Evolutionary conservation across 306 rosid species (phyloP), one percentile per base, ranked within the genome.

Genomic region (Macrotyloma uniflorum): DNA sequence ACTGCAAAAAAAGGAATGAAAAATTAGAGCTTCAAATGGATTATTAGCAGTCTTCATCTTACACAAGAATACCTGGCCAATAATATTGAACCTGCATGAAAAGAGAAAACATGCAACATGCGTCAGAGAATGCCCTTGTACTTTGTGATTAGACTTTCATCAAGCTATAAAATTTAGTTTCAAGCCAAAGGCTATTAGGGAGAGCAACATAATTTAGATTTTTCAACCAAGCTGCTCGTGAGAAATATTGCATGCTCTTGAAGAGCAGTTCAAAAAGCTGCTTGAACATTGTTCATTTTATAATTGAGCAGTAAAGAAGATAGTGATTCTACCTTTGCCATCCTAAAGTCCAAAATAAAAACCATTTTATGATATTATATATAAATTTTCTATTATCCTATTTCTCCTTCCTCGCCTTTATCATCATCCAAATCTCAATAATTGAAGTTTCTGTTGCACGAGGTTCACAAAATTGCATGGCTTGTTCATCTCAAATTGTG

Each of bases 61-160:
- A 69, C 63, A 40, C 26, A 79, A 57, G 78, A 76, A 55, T 90
- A 94, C 98, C 98, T 92, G 98, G 35, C 98, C 98, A 82, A 94
- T 92, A 76, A 94, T 92, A 88, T 92, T 92, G 91, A 94, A 94
- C 97, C 98, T 94, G 90, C 87, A 80, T 81, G 58, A 75, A 70
- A 55, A 49, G 38, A 70, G 64, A 87, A n/a, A 84, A 67, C 16
- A 79, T 79, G 8, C 53, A 77, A 75, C 54, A 49, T 42, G 40
- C 45, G 51, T 86, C 72, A 87, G 88, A 64, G 18, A 42, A 43
- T 43, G 6, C 38, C 16, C 30, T 46, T 28, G 64, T 70, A 28
- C 5, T 5, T 36, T 36, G 40, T 5, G 98, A 32, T 32, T 32
- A n/a, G n/a, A 53, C 67, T 35, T 28, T 50, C 57, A 18, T 50